Evolutionary conservation across 169 alveolate genomes (phyloP), one percentile per base, ranked within the genome.

Genomic region (Theileria sp.): DNA sequence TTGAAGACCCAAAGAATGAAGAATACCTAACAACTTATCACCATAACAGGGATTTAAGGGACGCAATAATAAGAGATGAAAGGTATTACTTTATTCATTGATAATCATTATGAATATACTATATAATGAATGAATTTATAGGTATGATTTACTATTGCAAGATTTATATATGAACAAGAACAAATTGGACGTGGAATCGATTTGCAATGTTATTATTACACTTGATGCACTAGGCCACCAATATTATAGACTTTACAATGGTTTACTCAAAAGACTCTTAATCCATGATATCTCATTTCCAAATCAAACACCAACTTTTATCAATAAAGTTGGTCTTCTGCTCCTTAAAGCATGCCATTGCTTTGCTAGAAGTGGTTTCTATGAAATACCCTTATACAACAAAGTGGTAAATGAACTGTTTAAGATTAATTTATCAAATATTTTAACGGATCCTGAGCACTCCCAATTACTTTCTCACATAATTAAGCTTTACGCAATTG

Each of bases 181-280:
- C 65, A 88, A 87, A 54, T 82, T 91, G 64, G 94, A 91, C 86
- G 84, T 85, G 58, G 84, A 71, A 75, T 87, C 93, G 25, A 87
- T 87, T 5, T 91, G 94, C 76, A 87, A 87, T 60, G 86, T 91
- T 38, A 82, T 91, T 58, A 87, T 87, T 49, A 80, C 94, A 36
- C 87, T 91, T 30, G 88, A 87, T 74, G 87, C 76, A 49, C 58
- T 91, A 76, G 77, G 84, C 38, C 88, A 87, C 89, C 84, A 70
- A 60, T 81, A 87, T 65, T 87, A 72, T 61, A 73, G 87, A 68
- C 81, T 91, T 12, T 86, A 81, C 77, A 91, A 87, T 75, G 90
- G 92, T 10, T 75, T 91, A 60, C 58, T 87, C 54, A 84, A 84
- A 72, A 89, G 87, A 36, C 86, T 91, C 34, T 49, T 85, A 66